Base-by-base conservation (phyloP, 805 yeast species). In the Scheffersomyces coipomensis region DNA sequence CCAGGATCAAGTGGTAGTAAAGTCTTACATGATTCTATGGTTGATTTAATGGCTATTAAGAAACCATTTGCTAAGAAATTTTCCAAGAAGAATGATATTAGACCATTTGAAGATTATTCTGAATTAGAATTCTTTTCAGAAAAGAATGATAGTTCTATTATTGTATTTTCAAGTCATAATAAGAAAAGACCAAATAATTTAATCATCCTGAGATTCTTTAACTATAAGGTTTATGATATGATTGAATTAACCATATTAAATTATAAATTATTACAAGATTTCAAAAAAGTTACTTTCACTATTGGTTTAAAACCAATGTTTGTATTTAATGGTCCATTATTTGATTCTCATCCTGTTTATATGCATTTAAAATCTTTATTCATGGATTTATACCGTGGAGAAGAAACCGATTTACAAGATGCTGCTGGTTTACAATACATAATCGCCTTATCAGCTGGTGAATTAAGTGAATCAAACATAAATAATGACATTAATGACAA, bases 221-320 rank as follows among this genome's bases (percentile, higher is more conserved):
- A 89, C 58, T 86, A 79, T 66, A 86, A 88, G 62, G 67, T 93
- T 10, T 91, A 84, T 60, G 99, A 93, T 60, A 91, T 93, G 97
- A 73, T 93, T 53, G 99, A 93, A 68, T 72, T 93, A 44, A 76
- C 84, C 39, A 78, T 88, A 31, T 79, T 80, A 43, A 79, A 83
- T 60, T 52, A 44, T 40, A 88, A 88, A 60, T 69, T 90, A 29
- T 72, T 93, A 39, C 65, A 75, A 43, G 97, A 91, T 52, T 93
- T 93, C 74, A 81, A 77, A 51, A 83, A 84, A 51, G 59, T 72
- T 40, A 88, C 97, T 1, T 88, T 90, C 65, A 79, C 84, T 31
- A 72, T 91, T 27, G 99, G 99, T 21, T 71, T 91, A 59, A 90
- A 88, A 61, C 99, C 99, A 44, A 80, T 93, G 90, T 85, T 93